phyloP scores from a whole-genome alignment of 2,329 filamentous ascomycete genomes.

The Bipolaris cookei region DNA sequence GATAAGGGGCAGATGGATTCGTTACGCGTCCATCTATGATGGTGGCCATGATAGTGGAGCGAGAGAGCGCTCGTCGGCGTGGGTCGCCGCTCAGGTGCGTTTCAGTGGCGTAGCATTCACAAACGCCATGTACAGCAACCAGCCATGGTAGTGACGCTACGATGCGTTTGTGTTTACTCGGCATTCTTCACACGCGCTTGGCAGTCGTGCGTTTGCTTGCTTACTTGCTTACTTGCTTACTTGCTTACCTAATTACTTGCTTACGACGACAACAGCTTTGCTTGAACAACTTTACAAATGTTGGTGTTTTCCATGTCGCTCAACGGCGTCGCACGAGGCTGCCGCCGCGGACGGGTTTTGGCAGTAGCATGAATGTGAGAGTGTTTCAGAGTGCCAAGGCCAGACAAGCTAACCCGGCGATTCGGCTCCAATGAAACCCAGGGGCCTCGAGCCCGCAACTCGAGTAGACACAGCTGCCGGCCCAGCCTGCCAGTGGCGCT shows the following conservation, averaged over 20 bases:
- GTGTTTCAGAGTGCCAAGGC: constrained; percentile 39
- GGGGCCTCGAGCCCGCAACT: constrained; percentile 17
- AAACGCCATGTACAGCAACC: constrained; percentile 4
- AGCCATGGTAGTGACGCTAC: not conserved
- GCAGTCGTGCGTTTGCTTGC: not conserved
- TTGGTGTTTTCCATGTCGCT: not conserved
- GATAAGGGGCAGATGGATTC: constrained; percentile 27
- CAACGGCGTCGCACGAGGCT: not conserved
- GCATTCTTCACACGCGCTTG: not conserved
- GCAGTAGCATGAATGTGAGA: constrained; percentile 9
- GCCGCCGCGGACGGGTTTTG: constrained; percentile 18
- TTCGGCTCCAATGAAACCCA: constrained; percentile 29
- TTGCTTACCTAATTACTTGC: not conserved
- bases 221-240: not conserved
- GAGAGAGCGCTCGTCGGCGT: constrained; percentile 23
- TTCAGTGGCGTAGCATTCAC: constrained; percentile 27
- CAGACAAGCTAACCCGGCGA: constrained; percentile 21
- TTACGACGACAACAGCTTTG: no score
- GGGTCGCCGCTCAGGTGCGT: constrained; percentile 22
- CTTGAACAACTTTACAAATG: not conserved
- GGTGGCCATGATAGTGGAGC: constrained; percentile 42
- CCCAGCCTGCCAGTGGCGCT: constrained; percentile 2
- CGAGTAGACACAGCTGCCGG: constrained; percentile 11
- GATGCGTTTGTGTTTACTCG: not conserved
- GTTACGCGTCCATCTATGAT: constrained; percentile 43